Conservation (phyloP, 768 basidiomycete genomes). For the Royoungia palumana region DNA sequence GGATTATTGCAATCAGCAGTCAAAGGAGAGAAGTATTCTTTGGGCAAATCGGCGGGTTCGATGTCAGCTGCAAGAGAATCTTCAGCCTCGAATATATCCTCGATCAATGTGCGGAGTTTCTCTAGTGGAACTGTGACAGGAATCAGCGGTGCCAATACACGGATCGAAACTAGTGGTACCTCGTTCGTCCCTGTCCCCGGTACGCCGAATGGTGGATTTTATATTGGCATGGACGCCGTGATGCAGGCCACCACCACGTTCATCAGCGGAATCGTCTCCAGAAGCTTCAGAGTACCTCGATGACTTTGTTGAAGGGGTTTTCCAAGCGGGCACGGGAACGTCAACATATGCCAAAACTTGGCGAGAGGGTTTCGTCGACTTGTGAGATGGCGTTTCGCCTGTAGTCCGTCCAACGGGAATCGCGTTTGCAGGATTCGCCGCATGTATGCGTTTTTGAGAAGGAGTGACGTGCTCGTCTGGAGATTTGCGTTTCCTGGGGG, state of each 20-base stretch:
- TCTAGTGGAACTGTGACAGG: conserved; percentile 56
- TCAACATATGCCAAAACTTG: conserved; percentile 34
- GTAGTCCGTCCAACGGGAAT: conserved; percentile 12
- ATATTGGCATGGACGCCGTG: conserved; percentile 30
- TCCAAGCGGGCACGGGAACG: conserved; percentile 28
- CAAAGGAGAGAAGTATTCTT: conserved; percentile 61
- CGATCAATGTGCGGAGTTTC: conserved; percentile 70
- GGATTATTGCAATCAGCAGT: conserved; percentile 59
- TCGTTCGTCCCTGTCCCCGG: conserved; percentile 75
- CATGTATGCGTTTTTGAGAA: conserved; percentile 54
- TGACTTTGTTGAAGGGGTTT: conserved; percentile 27
- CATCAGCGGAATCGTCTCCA: conserved; percentile 55
- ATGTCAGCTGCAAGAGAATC: conserved; percentile 63
- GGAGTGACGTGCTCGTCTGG: conserved; percentile 60
- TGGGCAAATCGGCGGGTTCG: conserved; percentile 47
- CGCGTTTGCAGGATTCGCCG: conserved; percentile 8
- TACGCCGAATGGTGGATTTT: conserved; percentile 54
- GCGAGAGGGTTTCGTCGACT: conserved; percentile 30
- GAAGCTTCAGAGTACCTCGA: conserved; percentile 37
- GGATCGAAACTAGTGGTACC: conserved; percentile 36
- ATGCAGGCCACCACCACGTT: conserved; percentile 31
- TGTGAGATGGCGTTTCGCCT: conserved; percentile 25
- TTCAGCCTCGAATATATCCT: conserved; percentile 83
- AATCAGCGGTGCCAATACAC: background rate
- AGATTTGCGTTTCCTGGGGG: conserved; percentile 72